Evolutionary conservation across 108 stramenopile genomes (phyloP), one percentile per base, ranked within the genome.

Genomic region (Nitzschia sp.): DNA sequence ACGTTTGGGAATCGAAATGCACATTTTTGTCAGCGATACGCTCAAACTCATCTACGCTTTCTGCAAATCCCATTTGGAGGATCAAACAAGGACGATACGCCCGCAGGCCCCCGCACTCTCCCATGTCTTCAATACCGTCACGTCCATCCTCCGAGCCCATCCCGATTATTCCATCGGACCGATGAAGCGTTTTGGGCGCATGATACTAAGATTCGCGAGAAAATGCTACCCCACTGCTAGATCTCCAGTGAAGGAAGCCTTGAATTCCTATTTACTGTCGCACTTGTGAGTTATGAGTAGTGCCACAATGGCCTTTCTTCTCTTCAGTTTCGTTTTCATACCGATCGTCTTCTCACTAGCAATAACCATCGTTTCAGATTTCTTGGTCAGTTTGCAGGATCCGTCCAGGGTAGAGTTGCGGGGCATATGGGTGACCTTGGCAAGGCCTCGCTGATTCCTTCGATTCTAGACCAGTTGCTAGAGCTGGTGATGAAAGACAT

Each of bases 381-480:
- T 50, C 73, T 85, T 3, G 44, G 67, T 17, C 69, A 82, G 38
- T 31, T 69, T 21, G 80, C 80, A 16, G 84, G 80, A 2, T 45
- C 50, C 13, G 13, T 77, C 13, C 80, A 79, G 52, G 84, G 84
- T 22, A 63, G 71, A 2, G n/a, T 74, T 3, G 63, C 71, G 11
- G 80, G 78, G n/a, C 77, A 82, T 31, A 67, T 80, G 35, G 89
- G 86, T 26, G 77, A 82, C 63, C 73, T 90, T 8, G 84, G 82
- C 47, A 68, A 76, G 31, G 75, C 82, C 2, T 53, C 86, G 4
- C 64, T 85, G n/a, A 66, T 60, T 6, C 30, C 59, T 11, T 17
- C 58, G 1, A 48, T 69, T 1, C 55, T 79, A 33, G 62, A 64
- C 21, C 38, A 59, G 11, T 16, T 79, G 2, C 70, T 85, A 41